Base-by-base conservation (phyloP, 208 protist species). In the Trypanosoma caninum region DNA sequence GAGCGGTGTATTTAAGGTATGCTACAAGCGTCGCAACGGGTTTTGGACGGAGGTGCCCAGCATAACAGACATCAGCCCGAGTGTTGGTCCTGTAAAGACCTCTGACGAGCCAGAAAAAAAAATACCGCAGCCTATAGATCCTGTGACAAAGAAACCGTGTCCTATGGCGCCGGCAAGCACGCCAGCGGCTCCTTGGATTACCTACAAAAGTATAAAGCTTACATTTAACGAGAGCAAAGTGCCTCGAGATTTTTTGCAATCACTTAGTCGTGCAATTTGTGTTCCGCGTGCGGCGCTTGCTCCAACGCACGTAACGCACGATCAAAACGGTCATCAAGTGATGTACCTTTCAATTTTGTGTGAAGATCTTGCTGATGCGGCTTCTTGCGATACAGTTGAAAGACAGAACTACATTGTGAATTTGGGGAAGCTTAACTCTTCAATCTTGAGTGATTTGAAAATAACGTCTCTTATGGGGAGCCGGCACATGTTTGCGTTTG, bases 31-130 rank as follows among this genome's bases (percentile, higher is more conserved):
- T 44, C 44, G 72, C 71, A 25, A 33, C 2, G 57, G 42, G 10
- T 11, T 6, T 7, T 94, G 84, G 87, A 82, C 76, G 3, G 79
- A 89, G 65, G 81, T 90, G 56, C 87, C 83, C 1, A 82, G 62
- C 60, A 85, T 87, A 33, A 57, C 65, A 3, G 69, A 82, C n/a
- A 59, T 76, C 41, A 59, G 45, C 25, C 47, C 46, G 9, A 51
- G 44, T 0, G 45, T 53, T 0, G 28, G 25, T n/a, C 54, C 56
- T 13, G 55, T 34, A 11, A 13, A 67, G 0, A 47, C 69, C n/a
- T n/a, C n/a, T n/a, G n/a, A n/a, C n/a, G n/a, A n/a, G n/a, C n/a
- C n/a, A n/a, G n/a, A n/a, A n/a, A 37, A 10, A 23, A 0, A 25
- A 2, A 34, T 73, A 0, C 71, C 77, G 7, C 58, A 38, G 9